Conservation (phyloP, 2,329 filamentous ascomycete species). For the Neophaeococcomyces aloes region DNA sequence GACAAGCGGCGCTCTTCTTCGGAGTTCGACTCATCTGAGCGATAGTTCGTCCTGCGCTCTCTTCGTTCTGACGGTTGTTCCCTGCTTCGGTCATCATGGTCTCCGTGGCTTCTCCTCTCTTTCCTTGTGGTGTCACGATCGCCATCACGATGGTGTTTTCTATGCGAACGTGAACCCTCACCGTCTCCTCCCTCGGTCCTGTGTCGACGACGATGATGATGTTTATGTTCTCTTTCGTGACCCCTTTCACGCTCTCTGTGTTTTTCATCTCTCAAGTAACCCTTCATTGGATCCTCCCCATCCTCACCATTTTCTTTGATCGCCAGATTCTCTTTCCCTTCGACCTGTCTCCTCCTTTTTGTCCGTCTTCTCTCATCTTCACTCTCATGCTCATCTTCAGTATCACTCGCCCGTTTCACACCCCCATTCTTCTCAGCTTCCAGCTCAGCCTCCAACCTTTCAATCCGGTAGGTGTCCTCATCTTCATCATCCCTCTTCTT, state of each 20-base stretch:
- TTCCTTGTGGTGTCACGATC: slow-evolving; percentile 5
- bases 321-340: slow-evolving; percentile 68
- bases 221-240: slow-evolving; percentile 36
- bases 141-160: slow-evolving; percentile 16
- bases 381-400: slow-evolving; percentile 39
- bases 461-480: slow-evolving; percentile 43
- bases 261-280: slow-evolving; percentile 79
- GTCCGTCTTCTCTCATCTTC: slow-evolving; percentile 30
- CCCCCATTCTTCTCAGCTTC: slow-evolving; percentile 29
- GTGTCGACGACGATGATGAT: slow-evolving; percentile 34
- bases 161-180: slow-evolving; percentile 23
- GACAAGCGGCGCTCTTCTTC: background rate
- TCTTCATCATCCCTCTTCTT: slow-evolving; percentile 61
- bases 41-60: slow-evolving; percentile 20
- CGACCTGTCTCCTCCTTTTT: slow-evolving; percentile 37
- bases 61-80: slow-evolving; percentile 23
- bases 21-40: background rate
- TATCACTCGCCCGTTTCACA: slow-evolving; percentile 32
- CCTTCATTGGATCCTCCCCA: slow-evolving; percentile 96
- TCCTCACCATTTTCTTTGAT: slow-evolving; percentile 53
- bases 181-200: slow-evolving; percentile 23
- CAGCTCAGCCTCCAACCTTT: slow-evolving; percentile 35
- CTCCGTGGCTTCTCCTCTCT: background rate
- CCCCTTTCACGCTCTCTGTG: slow-evolving; percentile 58
- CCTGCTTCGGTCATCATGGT: slow-evolving; percentile 8